Base-by-base conservation (phyloP, 306 rosid genomes). In the Lablab purpureus region DNA sequence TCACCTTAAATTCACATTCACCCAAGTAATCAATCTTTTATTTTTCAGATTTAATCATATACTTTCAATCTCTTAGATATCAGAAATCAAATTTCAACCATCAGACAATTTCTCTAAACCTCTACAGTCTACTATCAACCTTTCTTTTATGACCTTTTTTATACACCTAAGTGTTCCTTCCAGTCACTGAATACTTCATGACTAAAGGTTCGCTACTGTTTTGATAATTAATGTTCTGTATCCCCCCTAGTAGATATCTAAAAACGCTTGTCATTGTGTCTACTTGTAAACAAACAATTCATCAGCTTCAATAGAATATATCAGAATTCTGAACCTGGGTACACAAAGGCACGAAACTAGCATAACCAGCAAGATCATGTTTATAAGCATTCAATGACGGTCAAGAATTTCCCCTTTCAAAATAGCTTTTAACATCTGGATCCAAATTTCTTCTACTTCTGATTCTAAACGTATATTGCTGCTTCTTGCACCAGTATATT, bases 81-180 rank as follows among this genome's bases (percentile, higher is more conserved):
- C 21, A 54, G 30, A 78, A 76, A 83, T 46, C 66, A 72, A 65
- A 49, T 23, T 45, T 65, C 74, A 77, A 67, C 58, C 66, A 78
- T 41, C 75, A 45, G 22, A 69, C 55, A 54, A 37, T 12, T 43
- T 74, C 34, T 34, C 55, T 28, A 37, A 49, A 49, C 71, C 67
- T 49, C 67, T 68, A 21, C 37, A 15, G 56, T 62, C 46, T 63
- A 30, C 45, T 67, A 55, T 28, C 28, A 65, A 5, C 11, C 45
- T 7, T 7, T 62, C 43, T 32, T 54, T 21, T 1, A 54, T 21
- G 2, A 49, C 67, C 67, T 63, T 17, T 36, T 47, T 32, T 11
- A 74, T 12, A 3, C 56, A 51, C 40, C 34, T 7, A 78, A 47
- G 49, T n/a, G 6, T 36, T 62, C 50, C 18, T 78, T 64, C 70